phyloP scores from a whole-genome alignment of 2,329 filamentous ascomycete genomes.

The Nemania sp. region DNA sequence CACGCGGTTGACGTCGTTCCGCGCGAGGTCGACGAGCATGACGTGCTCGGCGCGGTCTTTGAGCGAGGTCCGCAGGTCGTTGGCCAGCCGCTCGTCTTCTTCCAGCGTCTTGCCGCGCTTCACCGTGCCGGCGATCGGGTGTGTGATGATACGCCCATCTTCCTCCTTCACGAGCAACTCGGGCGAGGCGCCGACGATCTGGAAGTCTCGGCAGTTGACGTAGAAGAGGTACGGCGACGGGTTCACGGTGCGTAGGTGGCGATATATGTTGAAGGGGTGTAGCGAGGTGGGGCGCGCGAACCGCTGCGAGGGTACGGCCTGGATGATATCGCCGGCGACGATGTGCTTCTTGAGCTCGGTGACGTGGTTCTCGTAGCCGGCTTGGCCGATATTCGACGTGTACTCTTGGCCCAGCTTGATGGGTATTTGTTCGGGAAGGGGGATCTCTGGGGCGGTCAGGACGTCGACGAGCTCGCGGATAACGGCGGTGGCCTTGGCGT shows the following conservation, averaged over 20 bases:
- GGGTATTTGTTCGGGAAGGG: constrained; percentile 74
- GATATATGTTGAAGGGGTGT: constrained; percentile 98
- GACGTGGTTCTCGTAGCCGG: constrained; percentile 91
- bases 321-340: constrained; percentile 89
- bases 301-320: constrained; percentile 92
- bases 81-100: constrained; percentile 79
- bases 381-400: constrained; percentile 86
- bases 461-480: constrained; percentile 71
- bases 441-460: constrained; percentile 73
- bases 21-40: constrained; percentile 94
- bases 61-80: constrained; percentile 74
- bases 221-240: constrained; percentile 98
- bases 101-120: constrained; percentile 79
- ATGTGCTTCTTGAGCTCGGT: constrained; percentile 88
- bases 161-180: constrained; percentile 94
- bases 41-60: constrained; percentile 96
- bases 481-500: constrained; percentile 65
- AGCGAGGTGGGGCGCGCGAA: constrained; percentile 86
- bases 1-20: constrained; percentile 95
- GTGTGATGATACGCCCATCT: constrained; percentile 84
- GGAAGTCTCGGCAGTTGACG: constrained; percentile 87
- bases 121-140: constrained; percentile 95
- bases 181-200: constrained; percentile 92
- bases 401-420: constrained; percentile 77
- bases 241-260: constrained; percentile 94